Evolutionary conservation across 352 stramenopile genomes (phyloP), one percentile per base, ranked within the genome.

Genomic region (Albugo candida): DNA sequence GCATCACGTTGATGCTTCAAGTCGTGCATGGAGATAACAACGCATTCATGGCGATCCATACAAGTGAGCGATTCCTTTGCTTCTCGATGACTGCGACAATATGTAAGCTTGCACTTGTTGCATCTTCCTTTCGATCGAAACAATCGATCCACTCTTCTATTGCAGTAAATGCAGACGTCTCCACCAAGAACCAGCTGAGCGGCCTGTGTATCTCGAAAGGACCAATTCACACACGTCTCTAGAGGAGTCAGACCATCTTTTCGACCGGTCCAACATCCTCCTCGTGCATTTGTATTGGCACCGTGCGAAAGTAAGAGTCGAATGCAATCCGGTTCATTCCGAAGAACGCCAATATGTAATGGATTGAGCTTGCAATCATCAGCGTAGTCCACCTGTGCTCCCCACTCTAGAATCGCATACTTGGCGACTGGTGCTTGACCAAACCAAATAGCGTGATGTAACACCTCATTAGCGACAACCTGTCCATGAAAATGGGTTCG

Each of bases 91-190:
- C 24, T 31, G 24, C 63, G 63, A 36, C 75, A 84, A 50, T 65
- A 85, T 14, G 53, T 55, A 38, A 83, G 81, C 34, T 57, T 49
- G 37, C 75, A 88, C 16, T 64, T 49, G 0, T 55, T 43, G 36
- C 75, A 88, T 3, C 59, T 66, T 41, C 63, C 67, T 31, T 59
- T 72, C 40, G 67, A 55, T 21, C 81, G 66, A 13, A 60, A 56
- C 21, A 85, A 59, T 47, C 65, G 57, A 41, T 84, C 70, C 35
- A 86, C 80, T 41, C 68, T 70, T 11, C 56, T 51, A 55, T 88
- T 88, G 63, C 78, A 92, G 47, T 66, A 83, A 40, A 92, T 53
- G 49, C 78, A 92, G 13, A 88, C 52, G n/a, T 82, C 66, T 27
- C 59, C 61, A 35, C 80, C 65, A 19, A 92, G 56, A 19, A 92